These are phyloP conservation scores for Colletotrichum spinosum DNA, from an alignment of 2,329 filamentous ascomycete genomes.

Conservation along the genomic window DNA sequence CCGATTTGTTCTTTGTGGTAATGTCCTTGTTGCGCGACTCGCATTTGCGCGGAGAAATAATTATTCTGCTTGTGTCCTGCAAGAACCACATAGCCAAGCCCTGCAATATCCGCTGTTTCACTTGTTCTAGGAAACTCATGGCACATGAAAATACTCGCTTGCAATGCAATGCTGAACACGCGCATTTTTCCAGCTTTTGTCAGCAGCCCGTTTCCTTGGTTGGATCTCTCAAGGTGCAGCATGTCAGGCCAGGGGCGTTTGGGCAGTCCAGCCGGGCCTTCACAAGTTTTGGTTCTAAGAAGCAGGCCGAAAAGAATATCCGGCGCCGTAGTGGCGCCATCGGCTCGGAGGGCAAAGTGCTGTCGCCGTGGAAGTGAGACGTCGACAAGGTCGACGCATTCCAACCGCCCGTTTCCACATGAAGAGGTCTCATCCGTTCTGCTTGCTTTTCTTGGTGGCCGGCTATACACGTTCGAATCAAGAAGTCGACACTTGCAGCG, in stretches of 20 bases:
- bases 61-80: no score
- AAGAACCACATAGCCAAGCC: no score
- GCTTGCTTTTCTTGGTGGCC: conserved; percentile 18
- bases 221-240: not conserved
- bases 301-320: conserved; percentile 20
- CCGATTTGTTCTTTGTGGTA: not conserved
- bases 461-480: conserved; percentile 14
- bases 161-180: not conserved
- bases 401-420: conserved; percentile 29
- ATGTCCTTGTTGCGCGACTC: not conserved
- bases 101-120: conserved; percentile 4
- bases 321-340: conserved; percentile 18
- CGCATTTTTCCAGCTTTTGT: conserved; percentile 6
- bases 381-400: conserved; percentile 27
- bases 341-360: conserved; percentile 12
- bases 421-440: conserved; percentile 16
- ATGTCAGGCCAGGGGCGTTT: not conserved
- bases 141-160: not conserved
- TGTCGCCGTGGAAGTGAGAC: conserved; percentile 36
- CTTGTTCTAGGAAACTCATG: not conserved
- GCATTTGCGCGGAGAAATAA: no score
- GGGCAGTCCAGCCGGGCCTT: conserved; percentile 18
- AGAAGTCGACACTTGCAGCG: conserved; percentile 16
- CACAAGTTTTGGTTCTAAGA: not conserved
- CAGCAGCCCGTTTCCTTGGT: not conserved